Base-by-base conservation (phyloP, 495 filamentous ascomycete species). In the Achaetomiella virescens region DNA sequence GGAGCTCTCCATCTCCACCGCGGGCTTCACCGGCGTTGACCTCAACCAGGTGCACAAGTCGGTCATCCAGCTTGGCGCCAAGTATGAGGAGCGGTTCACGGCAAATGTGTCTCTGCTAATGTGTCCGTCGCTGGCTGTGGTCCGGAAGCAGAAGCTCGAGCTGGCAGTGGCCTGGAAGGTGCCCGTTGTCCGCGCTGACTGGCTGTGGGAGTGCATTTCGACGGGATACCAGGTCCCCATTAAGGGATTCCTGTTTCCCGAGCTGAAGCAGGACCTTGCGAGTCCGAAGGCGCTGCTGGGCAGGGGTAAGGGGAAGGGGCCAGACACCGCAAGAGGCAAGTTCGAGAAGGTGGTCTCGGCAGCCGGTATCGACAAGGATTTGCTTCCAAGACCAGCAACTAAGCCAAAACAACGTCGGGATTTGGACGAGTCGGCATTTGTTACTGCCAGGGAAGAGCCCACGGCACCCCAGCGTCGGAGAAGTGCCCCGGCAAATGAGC, bases 11-110 rank as follows among this genome's bases (percentile, higher is more conserved):
- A 82, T 97, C 40, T 89, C 83, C 67, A 89, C 90, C 1, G 90
- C 90, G 9, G 87, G 81, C 11, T 95, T 98, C 65, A 79, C 80
- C 17, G 85, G 86, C n/a, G 84, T 95, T 31, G 88, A 96, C 61
- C 74, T 96, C 18, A 74, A 91, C 43, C 95, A 97, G 64, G 73
- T 93, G 36, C 82, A 84, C 36, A 90, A 89, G 70, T 71, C 86
- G 15, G 77, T 95, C 22, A 72, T 75, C 22, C 75, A 96, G 44
- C 79, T 96, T 64, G 91, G 90, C 20, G 91, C 83, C 6, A 81
- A 72, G 1, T 96, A 91, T 65, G 83, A 87, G 29, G 88, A 95
- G 61, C 79, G 80, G 43, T 75, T 96, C 8, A 86, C 84, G 1
- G 64, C 77, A 0, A 77, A 81, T 14, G 78, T 80, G 14, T 87